phyloP scores from a whole-genome alignment of 2,329 filamentous ascomycete genomes.

The Gyromitra esculenta region DNA sequence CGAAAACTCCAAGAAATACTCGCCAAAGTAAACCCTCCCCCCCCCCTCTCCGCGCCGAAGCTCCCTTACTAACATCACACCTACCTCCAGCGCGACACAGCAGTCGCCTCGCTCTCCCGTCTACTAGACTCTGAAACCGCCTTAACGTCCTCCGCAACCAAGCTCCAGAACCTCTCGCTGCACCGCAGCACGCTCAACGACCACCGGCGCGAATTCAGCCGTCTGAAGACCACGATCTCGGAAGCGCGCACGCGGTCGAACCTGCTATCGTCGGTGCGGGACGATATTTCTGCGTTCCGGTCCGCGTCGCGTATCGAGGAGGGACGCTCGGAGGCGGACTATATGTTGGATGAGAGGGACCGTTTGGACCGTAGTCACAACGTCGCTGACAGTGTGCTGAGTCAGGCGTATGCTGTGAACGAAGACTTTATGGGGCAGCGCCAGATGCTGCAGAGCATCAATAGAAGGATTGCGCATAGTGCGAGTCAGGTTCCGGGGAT shows the following conservation, averaged over 20 bases:
- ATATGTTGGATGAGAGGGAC: conserved; percentile 91
- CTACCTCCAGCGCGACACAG: conserved; percentile 79
- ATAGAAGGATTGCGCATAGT: conserved; percentile 86
- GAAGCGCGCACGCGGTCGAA: conserved; percentile 88
- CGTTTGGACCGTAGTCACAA: conserved; percentile 89
- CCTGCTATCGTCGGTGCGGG: conserved; percentile 86
- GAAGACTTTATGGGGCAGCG: conserved; percentile 88
- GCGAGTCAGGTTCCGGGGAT: conserved; percentile 92
- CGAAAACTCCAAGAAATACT: conserved; percentile 83
- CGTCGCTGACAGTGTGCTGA: conserved; percentile 88
- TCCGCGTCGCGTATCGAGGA: conserved; percentile 64
- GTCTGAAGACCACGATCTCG: conserved; percentile 76
- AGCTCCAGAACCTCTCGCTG: conserved; percentile 92
- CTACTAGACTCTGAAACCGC: conserved; percentile 92
- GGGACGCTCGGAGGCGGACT: conserved; percentile 76
- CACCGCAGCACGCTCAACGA: conserved; percentile 89
- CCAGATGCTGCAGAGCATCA: conserved; percentile 87
- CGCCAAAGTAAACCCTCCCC: conserved; percentile 70
- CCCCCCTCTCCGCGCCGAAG: not conserved
- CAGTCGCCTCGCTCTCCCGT: conserved; percentile 83
- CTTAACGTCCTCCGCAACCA: conserved; percentile 88
- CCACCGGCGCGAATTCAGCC: conserved; percentile 82
- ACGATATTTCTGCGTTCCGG: conserved; percentile 90
- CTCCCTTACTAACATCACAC: conserved; percentile 60
- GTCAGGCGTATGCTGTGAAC: conserved; percentile 95